These are phyloP conservation scores for Geosiphon pyriformis DNA, from an alignment of 192 early-diverging fungal species.

Conservation along the genomic window DNA sequence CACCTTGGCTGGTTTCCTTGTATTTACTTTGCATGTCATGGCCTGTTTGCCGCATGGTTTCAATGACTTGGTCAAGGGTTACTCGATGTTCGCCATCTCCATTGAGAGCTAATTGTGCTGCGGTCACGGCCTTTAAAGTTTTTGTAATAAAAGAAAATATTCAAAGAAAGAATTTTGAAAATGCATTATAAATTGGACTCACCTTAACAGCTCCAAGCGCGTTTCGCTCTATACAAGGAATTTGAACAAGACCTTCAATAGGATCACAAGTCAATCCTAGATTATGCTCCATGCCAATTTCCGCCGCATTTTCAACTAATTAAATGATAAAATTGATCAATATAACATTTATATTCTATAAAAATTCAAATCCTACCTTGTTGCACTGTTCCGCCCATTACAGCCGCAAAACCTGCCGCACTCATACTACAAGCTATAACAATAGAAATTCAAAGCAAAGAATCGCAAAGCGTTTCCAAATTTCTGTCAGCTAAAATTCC, in stretches of 20 bases:
- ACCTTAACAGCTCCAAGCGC: constrained; percentile 76
- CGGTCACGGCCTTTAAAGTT: constrained; percentile 78
- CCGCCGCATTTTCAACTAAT: constrained; percentile 86
- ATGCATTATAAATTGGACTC: not conserved
- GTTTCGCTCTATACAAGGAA: constrained; percentile 96
- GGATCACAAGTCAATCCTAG: constrained; percentile 84
- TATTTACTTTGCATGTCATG: constrained; percentile 92
- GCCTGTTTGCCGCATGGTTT: constrained; percentile 92
- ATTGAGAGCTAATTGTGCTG: constrained; percentile 90
- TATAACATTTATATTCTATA: not conserved
- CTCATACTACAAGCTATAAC: constrained; percentile 84
- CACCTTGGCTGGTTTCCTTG: constrained; percentile 94
- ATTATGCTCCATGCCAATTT: constrained; percentile 94
- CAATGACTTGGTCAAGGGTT: constrained; percentile 91
- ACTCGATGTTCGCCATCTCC: constrained; percentile 89
- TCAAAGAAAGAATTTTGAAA: not conserved
- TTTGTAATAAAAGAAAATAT: not conserved
- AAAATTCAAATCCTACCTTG: constrained; percentile 45
- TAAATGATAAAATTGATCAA: not conserved
- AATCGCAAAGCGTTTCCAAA: too few species aligned
- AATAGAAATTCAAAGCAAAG: not conserved
- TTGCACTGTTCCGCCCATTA: constrained; percentile 86
- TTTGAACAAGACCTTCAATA: constrained; percentile 86
- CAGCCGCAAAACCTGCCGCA: constrained; percentile 90
- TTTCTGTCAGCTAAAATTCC: too few species aligned